Evolutionary conservation across 1,284 basidiomycete species (phyloP), one percentile per base, ranked within the genome.

Genomic region (Volvariella surrecta): DNA sequence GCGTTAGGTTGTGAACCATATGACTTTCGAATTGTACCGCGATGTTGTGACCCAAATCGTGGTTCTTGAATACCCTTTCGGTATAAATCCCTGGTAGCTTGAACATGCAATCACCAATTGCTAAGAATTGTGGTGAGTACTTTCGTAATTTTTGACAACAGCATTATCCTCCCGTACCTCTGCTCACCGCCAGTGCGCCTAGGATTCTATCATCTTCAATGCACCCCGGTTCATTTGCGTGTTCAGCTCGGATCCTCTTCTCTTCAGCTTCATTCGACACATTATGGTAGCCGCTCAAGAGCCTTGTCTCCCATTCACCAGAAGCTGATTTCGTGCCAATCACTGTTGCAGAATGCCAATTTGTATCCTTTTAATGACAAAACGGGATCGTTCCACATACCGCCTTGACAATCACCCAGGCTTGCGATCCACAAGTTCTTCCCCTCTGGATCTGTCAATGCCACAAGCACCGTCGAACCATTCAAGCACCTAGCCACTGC

Each of bases 371-470:
- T 28, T 28, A 11, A 6, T 11, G 11, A 17, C 18, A 38, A 32
- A 24, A 21, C 21, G 32, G 22, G 16, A 17, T 32, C 24, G n/a
- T n/a, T n/a, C 10, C 43, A 55, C 58, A 46, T 52, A 79, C 80
- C 74, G 58, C 80, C 79, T 54, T 72, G 70, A 51, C 76, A 78
- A 56, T 83, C 67, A 11, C 80, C 80, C 24, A 84, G 61, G 57
- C 77, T 81, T n/a, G 71, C 74, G 31, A 82, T 62, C 80, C 80
- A 83, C 9, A 84, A 49, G 49, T 77, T 69, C 40, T 60, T 63
- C 40, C 59, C 66, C 8, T 54, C 48, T 3, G 77, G 73, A 57
- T 82, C 76, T 30, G 71, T 58, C 30, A 83, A 56, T 16, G 76
- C 66, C 32, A 82, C 54, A 24, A 84, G 61, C 17, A 73, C 73